These are phyloP conservation scores for Microdochium trichocladiopsis DNA, from an alignment of 2,329 filamentous ascomycete species.

Conservation along the genomic window DNA sequence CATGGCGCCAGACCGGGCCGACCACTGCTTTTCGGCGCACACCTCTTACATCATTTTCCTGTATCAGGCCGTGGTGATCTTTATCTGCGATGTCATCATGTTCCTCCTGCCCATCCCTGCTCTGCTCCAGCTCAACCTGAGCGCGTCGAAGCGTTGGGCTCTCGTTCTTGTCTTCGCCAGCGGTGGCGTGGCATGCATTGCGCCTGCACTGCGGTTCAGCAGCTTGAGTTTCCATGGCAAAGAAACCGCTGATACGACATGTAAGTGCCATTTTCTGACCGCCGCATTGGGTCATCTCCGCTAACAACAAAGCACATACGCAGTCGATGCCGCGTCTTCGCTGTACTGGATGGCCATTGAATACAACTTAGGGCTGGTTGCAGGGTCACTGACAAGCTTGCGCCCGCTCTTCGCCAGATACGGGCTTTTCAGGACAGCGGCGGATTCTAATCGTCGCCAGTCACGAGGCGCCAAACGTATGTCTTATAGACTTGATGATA, in stretches of 20 bases:
- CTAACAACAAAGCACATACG: neutral
- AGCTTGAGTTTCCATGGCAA: slow-evolving; percentile 5
- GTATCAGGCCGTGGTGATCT: slow-evolving; percentile 5
- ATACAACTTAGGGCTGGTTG: slow-evolving; percentile 6
- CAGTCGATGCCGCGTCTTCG: slow-evolving; percentile 5
- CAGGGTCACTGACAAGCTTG: slow-evolving; percentile 5
- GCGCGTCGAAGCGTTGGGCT: slow-evolving; percentile 1
- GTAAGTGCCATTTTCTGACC: slow-evolving; percentile 1
- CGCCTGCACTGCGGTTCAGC: slow-evolving; percentile 5
- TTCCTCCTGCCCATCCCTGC: slow-evolving; percentile 4
- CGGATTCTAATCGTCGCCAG: neutral
- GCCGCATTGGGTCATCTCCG: neutral
- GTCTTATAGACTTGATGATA: neutral
- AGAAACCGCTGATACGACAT: slow-evolving; percentile 4
- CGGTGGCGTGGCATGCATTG: slow-evolving; percentile 5
- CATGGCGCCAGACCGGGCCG: slow-evolving; percentile 4
- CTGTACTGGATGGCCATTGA: slow-evolving; percentile 9
- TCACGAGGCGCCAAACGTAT: neutral
- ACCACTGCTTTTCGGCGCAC: slow-evolving; percentile 4
- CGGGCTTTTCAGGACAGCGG: neutral
- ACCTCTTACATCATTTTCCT: slow-evolving; percentile 3
- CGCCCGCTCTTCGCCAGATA: slow-evolving; percentile 3
- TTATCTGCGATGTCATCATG: slow-evolving; percentile 5
- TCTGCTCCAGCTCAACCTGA: slow-evolving; percentile 3
- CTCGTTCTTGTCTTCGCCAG: slow-evolving; percentile 5